Percentiles rank a stretch among this genome's conserved stretches.
Evolutionary conservation across 441 rosid species (phyloP).

Genomic region (Macaranga tanarius): DNA sequence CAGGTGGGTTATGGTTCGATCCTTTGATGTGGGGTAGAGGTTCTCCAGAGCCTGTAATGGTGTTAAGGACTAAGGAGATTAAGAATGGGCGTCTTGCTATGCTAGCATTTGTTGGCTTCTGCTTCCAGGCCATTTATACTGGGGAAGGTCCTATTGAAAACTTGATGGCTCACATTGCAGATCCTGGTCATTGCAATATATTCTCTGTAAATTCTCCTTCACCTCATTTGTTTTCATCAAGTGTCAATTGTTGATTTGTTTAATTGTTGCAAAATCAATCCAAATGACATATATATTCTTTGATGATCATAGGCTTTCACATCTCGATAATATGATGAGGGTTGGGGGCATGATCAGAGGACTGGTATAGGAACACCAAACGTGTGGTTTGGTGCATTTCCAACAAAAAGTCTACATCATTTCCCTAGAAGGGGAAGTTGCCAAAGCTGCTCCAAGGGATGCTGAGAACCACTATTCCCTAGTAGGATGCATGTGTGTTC

Average conservation of each 20-base stretch:
- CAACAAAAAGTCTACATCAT: constrained; percentile 54
- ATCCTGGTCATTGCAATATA: constrained; percentile 90
- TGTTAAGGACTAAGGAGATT: constrained; percentile 85
- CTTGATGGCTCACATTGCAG: constrained; percentile 78
- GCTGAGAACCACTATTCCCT: constrained; percentile 65
- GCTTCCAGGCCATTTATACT: constrained; percentile 78
- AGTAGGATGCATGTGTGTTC: constrained; percentile 91
- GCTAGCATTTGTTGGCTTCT: constrained; percentile 89
- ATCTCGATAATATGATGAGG: constrained; percentile 29
- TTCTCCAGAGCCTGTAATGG: constrained; percentile 93
- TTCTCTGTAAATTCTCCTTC: constrained; percentile 57
- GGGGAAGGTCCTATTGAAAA: constrained; percentile 74
- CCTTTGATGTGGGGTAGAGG: constrained; percentile 92
- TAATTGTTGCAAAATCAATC: background rate
- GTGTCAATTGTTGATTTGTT: background rate
- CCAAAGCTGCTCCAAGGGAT: constrained; percentile 52
- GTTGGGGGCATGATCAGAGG: background rate
- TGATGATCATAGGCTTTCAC: constrained; percentile 61
- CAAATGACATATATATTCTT: background rate
- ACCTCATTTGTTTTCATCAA: background rate
- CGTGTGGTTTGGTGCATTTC: constrained; percentile 84
- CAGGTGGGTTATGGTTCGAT: constrained; percentile 92
- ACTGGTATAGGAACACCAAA: constrained; percentile 7
- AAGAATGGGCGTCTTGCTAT: constrained; percentile 90
- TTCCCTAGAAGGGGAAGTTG: constrained; percentile 42